Percentiles rank a stretch among this genome's conserved stretches.
These are phyloP conservation scores for Vaucheria bursata DNA, from an alignment of 352 stramenopile species.

Conservation along the genomic window DNA sequence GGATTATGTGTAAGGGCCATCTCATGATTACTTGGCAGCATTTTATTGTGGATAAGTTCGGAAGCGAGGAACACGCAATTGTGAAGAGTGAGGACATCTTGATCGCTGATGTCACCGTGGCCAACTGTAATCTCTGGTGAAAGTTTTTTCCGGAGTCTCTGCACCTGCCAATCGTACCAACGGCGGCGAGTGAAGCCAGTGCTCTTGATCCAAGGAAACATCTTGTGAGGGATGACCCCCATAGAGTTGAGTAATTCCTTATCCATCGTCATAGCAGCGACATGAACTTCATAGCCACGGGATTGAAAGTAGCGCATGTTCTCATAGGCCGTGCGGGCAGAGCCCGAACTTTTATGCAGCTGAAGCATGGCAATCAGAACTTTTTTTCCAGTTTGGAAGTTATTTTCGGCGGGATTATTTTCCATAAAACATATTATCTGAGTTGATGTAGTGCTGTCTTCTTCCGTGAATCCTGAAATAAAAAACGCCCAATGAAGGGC, in stretches of 20 bases:
- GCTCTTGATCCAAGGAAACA: neutral
- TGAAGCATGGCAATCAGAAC: neutral
- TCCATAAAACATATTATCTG: too few species aligned
- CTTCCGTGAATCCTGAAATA: too few species aligned
- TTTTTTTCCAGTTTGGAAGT: too few species aligned
- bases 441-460: too few species aligned
- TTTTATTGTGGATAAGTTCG: neutral
- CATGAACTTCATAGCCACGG: constrained; percentile 4
- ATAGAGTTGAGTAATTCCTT: neutral
- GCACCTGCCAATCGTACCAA: neutral
- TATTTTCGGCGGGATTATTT: too few species aligned
- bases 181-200: neutral
- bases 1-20: neutral
- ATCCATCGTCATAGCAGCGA: neutral
- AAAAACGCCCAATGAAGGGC: too few species aligned
- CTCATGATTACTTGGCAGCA: neutral
- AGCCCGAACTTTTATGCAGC: neutral
- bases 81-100: neutral
- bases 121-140: neutral
- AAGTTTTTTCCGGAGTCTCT: neutral
- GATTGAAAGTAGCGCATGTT: neutral
- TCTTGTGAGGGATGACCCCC: neutral
- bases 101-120: neutral
- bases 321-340: neutral
- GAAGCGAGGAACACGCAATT: neutral